Percentiles rank a stretch among this genome's conserved stretches.
phyloP scores from a whole-genome alignment of 106 monocot genomes.

The Phalaenopsis equestris region DNA sequence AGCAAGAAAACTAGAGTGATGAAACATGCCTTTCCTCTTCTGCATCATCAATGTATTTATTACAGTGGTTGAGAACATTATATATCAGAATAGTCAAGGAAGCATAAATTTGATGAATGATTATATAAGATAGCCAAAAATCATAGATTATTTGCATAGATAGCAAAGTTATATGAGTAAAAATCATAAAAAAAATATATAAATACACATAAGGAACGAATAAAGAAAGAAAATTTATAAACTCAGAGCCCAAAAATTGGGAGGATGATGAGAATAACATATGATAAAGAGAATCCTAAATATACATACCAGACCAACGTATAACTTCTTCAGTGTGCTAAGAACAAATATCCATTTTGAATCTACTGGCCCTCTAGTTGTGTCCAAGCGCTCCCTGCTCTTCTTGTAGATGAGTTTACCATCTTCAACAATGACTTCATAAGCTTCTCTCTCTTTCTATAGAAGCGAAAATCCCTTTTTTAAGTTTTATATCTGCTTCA shows the following conservation, averaged over 20 bases:
- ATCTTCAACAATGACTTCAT: conserved; percentile 67
- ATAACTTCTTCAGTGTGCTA: conserved; percentile 66
- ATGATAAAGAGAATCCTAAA: neutral
- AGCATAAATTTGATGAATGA: too few relatives aligned
- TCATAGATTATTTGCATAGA: too few relatives aligned
- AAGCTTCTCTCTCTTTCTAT: conserved; percentile 20
- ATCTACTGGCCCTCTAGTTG: conserved; percentile 28
- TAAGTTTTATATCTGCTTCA: neutral
- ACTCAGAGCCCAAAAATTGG: neutral
- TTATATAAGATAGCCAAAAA: too few relatives aligned
- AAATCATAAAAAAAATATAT: too few relatives aligned
- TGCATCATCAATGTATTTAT: conserved; percentile 8
- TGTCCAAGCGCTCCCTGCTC: conserved; percentile 37
- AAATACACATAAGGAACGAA: too few relatives aligned
- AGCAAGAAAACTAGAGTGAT: conserved; percentile 87
- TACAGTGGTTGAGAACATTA: neutral
- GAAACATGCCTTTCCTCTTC: conserved; percentile 74
- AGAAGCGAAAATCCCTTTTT: neutral
- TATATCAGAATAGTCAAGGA: neutral
- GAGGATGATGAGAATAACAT: neutral
- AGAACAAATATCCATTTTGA: conserved; percentile 89
- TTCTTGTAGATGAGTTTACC: conserved; percentile 55
- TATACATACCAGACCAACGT: conserved; percentile 62
- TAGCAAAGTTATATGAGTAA: too few relatives aligned
- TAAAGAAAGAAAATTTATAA: too few relatives aligned